Percentiles rank a stretch among this genome's conserved stretches.
These are phyloP conservation scores for Moesziomyces antarcticus DNA, from an alignment of 1,284 basidiomycete species.

Conservation along the genomic window DNA sequence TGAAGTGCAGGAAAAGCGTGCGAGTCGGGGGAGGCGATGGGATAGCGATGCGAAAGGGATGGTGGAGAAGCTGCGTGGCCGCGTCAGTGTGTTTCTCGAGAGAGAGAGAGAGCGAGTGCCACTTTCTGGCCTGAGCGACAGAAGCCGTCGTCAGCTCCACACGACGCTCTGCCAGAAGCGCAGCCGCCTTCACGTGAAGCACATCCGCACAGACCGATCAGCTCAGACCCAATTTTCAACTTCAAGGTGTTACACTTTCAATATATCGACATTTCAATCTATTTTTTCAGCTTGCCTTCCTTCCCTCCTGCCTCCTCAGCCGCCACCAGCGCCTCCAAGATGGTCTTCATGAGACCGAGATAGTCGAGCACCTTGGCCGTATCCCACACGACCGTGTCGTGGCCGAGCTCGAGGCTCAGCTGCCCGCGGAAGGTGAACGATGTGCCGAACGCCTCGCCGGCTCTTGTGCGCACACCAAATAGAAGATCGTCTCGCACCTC, in stretches of 20 bases:
- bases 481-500: constrained; percentile 25
- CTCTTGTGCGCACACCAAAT: constrained; percentile 39
- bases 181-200: constrained; percentile 18
- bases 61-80: constrained; percentile 7
- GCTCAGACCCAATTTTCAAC: constrained; percentile 1
- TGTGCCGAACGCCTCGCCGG: constrained; percentile 46
- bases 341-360: constrained; percentile 30
- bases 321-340: constrained; percentile 29
- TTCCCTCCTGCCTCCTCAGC: constrained; percentile 7
- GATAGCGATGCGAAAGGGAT: not conserved
- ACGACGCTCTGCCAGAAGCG: constrained; percentile 8
- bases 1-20: not conserved
- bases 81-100: constrained; percentile 19
- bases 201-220: constrained; percentile 52
- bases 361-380: constrained; percentile 34
- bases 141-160: constrained; percentile 45
- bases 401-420: constrained; percentile 40
- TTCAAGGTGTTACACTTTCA: constrained; percentile 16
- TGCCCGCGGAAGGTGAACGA: constrained; percentile 43
- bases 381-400: constrained; percentile 41
- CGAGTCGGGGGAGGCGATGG: not conserved
- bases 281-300: not conserved
- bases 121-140: not conserved
- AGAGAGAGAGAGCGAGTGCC: constrained; percentile 1
- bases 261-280: not conserved